Base-by-base conservation (phyloP, 2,329 filamentous ascomycete genomes). In the Trichoderma hamatum region DNA sequence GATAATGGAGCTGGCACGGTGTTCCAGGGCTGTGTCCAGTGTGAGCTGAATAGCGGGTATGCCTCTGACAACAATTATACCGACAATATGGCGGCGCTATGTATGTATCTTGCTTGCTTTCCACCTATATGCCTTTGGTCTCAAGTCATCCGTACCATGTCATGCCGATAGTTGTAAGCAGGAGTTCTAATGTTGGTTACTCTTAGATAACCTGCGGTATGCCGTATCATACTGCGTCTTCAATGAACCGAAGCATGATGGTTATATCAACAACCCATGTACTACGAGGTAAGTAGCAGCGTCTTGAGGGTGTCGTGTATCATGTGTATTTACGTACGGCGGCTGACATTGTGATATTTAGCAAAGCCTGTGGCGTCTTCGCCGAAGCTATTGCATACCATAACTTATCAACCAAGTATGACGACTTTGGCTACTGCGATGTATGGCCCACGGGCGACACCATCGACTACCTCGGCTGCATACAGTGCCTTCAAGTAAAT, bases 201-300 rank as follows among this genome's bases (percentile, higher is more conserved):
- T 63, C 32, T 4, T 49, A 89, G 87, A 89, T 71, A 90, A 90
- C 72, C 72, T 89, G 64, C 82, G 88, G 74, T 89, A 84, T 73
- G 81, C 86, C 6, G 72, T 84, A 1, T 84, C 84, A 1, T 83
- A 84, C 72, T 90, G 88, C 73, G 72, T 90, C 0, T 90, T 83
- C 70, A 84, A 84, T 2, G 75, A 77, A 6, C 83, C 83, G 0
- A 77, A 80, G 34, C 83, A 85, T 66, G 72, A 80, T 1, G 72
- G 81, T 13, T 74, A 80, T 13, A 76, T 76, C 2, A 77, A 80
- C 67, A 84, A 78, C 13, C 86, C 84, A 10, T 86, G 88, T 72
- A 77, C 83, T 14, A 89, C 85, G 52, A 81, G 78, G 87, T 89
- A 32, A 58, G 60, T 43, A 24, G 16, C 78, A 39, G 13, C 13